Conservation (phyloP, 2,329 filamentous ascomycete genomes). For the Ascosphaera aggregata region DNA sequence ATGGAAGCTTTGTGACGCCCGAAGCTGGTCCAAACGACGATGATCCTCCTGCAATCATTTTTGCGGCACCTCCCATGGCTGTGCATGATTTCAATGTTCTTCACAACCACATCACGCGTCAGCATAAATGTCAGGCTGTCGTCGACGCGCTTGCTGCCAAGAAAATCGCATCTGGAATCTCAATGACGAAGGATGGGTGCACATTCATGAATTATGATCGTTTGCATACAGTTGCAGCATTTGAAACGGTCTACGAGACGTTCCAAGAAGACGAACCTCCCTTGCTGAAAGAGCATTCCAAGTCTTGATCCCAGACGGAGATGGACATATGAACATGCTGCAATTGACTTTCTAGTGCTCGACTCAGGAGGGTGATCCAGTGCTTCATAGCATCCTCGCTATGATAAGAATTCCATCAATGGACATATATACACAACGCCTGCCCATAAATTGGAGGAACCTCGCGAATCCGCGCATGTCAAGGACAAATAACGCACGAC, state of each 20-base stretch:
- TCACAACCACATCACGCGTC: constrained; percentile 19
- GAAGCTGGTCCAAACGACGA: constrained; percentile 6
- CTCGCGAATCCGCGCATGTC: too few species aligned
- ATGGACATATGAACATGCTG: too few species aligned
- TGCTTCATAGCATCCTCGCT: too few species aligned
- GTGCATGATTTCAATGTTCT: constrained; percentile 20
- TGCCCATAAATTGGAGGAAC: too few species aligned
- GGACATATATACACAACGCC: too few species aligned
- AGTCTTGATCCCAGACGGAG: too few species aligned
- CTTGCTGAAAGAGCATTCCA: not conserved
- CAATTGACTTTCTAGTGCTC: too few species aligned
- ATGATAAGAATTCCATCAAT: too few species aligned
- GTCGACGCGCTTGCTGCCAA: constrained; percentile 23
- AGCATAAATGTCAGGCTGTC: constrained; percentile 23
- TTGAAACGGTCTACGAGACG: constrained; percentile 23
- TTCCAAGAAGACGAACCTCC: not conserved
- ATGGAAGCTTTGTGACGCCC: constrained; percentile 7
- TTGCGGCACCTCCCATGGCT: constrained; percentile 13
- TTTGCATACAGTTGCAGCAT: constrained; percentile 25
- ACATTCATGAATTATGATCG: constrained; percentile 29
- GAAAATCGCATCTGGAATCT: constrained; percentile 28
- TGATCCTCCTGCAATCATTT: constrained; percentile 14
- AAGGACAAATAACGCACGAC: too few species aligned
- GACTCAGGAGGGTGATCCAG: too few species aligned
- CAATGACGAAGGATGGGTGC: constrained; percentile 29